Evolutionary conservation across 257 asterid genomes (phyloP), one percentile per base, ranked within the genome.

Genomic region (Coffea eugenioides): DNA sequence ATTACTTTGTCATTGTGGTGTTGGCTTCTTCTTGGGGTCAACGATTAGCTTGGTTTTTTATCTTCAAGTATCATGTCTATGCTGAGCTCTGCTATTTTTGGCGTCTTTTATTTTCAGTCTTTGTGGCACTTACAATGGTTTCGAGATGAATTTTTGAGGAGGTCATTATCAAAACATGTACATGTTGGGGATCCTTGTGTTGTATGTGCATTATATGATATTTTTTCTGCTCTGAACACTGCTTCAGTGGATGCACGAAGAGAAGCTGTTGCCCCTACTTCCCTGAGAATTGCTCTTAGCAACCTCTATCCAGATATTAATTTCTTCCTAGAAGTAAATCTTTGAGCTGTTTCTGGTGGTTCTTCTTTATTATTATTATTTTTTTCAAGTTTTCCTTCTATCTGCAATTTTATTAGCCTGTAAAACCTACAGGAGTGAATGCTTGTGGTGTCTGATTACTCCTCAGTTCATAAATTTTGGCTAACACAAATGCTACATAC

Each of bases 131-230:
- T 95, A 27, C 84, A 90, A 80, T 89, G 91, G 57, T 95, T 95
- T 83, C 96, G 92, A 76, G 97, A 89, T 86, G 97, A 93, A 78
- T 94, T 95, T 84, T 83, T 93, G 90, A 82, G 82, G 85, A 86
- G 94, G 84, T 85, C 95, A 83, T 82, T 86, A 34, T 83, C 90
- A 36, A 90, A 89, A 82, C 99, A 95, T 86, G 84, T 84, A 81
- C 99, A 94, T 79, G 93, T 92, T 83, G 99, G 99, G 23, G 93
- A 91, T 86, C 99, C 99, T 75, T 95, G 99, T 87, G 99, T 93
- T 80, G 73, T 83, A 73, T 95, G 99, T 87, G 92, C 99, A 83
- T 80, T 95, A 36, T 89, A 88, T 78, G 96, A 90, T 72, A 92
- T 95, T 82, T 94, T 95, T 87, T 80, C 84, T 78, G 97, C 97